Conservation (phyloP, 2,329 filamentous ascomycete genomes). For the Colletotrichum shisoi region DNA sequence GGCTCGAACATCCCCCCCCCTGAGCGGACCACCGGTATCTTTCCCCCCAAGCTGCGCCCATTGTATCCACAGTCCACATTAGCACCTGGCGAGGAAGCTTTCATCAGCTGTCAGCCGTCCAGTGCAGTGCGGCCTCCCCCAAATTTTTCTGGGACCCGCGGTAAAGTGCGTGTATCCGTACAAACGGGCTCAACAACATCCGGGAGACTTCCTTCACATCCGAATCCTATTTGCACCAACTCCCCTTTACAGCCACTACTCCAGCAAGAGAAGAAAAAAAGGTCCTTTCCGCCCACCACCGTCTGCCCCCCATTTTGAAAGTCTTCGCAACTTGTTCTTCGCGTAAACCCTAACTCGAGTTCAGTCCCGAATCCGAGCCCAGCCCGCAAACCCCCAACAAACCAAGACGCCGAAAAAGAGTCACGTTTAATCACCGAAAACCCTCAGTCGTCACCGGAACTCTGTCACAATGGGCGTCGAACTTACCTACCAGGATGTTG, state of each 20-base stretch:
- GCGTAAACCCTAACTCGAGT: constrained; percentile 4
- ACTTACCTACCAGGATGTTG: constrained; percentile 81
- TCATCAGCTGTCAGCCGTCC: constrained; percentile 28
- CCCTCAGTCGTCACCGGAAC: constrained; percentile 21
- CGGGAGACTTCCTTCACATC: constrained; percentile 27
- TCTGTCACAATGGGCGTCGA: constrained; percentile 49
- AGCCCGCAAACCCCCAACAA: constrained; percentile 22
- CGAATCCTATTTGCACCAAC: constrained; percentile 19
- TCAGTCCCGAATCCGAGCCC: neutral
- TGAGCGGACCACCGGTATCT: constrained; percentile 30
- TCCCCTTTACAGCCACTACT: constrained; percentile 2
- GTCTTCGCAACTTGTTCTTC: neutral
- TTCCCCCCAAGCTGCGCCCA: constrained; percentile 26
- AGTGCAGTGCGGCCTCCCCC: constrained; percentile 22
- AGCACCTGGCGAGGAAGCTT: constrained; percentile 23
- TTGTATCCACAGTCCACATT: constrained; percentile 26
- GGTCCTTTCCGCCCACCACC: neutral
- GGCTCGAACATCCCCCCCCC: constrained; percentile 5
- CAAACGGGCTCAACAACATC: constrained; percentile 38
- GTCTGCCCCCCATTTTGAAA: neutral
- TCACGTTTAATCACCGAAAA: constrained; percentile 32
- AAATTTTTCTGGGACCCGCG: constrained; percentile 32
- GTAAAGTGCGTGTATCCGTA: constrained; percentile 25
- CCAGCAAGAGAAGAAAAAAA: constrained; percentile 28
- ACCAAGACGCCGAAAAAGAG: constrained; percentile 23